Evolutionary conservation across 805 yeast genomes (phyloP).

Genomic region (Zygoascus bituminiphila): DNA sequence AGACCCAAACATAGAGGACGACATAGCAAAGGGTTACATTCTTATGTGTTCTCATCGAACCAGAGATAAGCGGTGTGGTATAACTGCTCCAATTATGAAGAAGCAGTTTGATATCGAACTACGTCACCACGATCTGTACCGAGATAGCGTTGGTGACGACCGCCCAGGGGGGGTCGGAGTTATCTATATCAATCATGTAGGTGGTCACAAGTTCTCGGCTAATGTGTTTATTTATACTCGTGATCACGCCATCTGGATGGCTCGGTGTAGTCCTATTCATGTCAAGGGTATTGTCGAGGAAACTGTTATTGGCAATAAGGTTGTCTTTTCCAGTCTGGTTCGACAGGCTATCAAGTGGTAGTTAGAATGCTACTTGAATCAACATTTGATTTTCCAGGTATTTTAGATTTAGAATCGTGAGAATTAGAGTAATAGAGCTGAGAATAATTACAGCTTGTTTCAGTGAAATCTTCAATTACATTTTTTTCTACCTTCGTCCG

Average conservation of each 20-base stretch:
- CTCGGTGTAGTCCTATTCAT: conserved; percentile 71
- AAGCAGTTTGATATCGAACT: conserved; percentile 67
- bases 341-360: conserved; percentile 30
- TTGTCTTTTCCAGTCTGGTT: conserved; percentile 60
- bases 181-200: conserved; percentile 73
- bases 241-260: conserved; percentile 83
- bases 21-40: conserved; percentile 30
- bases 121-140: conserved; percentile 58
- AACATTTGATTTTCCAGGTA: too few relatives aligned
- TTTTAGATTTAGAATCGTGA: too few relatives aligned
- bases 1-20: not conserved
- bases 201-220: conserved; percentile 94
- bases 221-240: conserved; percentile 66
- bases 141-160: conserved; percentile 64
- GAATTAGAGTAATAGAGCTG: too few relatives aligned
- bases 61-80: conserved; percentile 88
- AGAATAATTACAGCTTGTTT: too few relatives aligned
- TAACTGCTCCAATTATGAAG: conserved; percentile 86
- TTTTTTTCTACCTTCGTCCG: too few relatives aligned
- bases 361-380: too few relatives aligned
- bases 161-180: conserved; percentile 70
- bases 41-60: conserved; percentile 84
- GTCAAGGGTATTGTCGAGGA: conserved; percentile 68
- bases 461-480: too few relatives aligned
- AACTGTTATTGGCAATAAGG: conserved; percentile 53